Evolutionary conservation across 306 rosid genomes (phyloP), one percentile per base, ranked within the genome.

Genomic region (Cajanus cajan): DNA sequence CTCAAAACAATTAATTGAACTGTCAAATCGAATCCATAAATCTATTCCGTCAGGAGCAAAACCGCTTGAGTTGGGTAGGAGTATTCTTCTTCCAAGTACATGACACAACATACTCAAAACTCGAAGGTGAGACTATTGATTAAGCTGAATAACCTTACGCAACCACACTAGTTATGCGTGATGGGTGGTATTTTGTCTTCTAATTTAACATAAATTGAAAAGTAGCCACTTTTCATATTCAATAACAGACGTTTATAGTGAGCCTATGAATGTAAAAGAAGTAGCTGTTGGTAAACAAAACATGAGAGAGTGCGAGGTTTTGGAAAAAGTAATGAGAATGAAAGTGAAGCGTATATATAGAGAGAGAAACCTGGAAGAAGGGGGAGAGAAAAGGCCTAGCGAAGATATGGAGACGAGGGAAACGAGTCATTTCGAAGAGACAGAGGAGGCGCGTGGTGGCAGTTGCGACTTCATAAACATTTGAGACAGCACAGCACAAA

Each of bases 281-380:
- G 63, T 10, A 45, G 16, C 4, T 22, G 63, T 11, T 4, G 19
- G 50, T 3, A 25, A 25, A n/a, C 45, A 62, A 62, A 62, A 5
- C 4, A 28, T 15, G 22, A 0, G 22, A 54, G 62, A 31, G 22
- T 61, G 6, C 31, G 12, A 61, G 68, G 10, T 58, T 58, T 24
- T 25, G 41, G 43, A 34, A 63, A 63, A 34, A 64, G 36, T 21
- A 45, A 12, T 6, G 24, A 40, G 0, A 24, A 8, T 24, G 45
- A 78, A 83, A 14, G 4, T 19, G 3, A 33, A 72, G 61, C 36
- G 25, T 1, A 47, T 2, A 6, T 5, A 71, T 13, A 18, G 41
- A 85, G 25, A 44, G 57, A 57, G 73, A 47, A 4, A 86, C 90
- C 90, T 81, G 85, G 52, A 7, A 78, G 48, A 68, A 79, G 44